A percentile compares a stretch with the other conserved stretches of the same genome.
These are phyloP conservation scores for Mortierella sp. DNA, from an alignment of 371 early-diverging fungal species.

Conservation along the genomic window DNA sequence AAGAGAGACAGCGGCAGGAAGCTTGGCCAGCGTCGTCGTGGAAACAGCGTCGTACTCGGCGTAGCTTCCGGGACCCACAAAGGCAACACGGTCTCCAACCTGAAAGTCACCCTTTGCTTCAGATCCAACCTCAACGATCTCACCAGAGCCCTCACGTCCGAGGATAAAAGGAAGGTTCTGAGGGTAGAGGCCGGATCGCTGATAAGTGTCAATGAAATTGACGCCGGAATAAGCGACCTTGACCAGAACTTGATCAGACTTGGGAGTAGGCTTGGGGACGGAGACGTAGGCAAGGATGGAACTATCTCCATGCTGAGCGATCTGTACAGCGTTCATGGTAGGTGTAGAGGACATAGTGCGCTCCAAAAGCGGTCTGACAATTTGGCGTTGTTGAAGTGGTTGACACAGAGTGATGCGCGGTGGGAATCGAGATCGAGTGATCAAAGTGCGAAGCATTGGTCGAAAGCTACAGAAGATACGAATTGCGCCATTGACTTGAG, in stretches of 20 bases:
- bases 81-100: constrained; percentile 88
- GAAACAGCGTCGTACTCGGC: constrained; percentile 82
- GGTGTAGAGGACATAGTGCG: constrained; percentile 45
- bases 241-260: constrained; percentile 75
- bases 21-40: constrained; percentile 56
- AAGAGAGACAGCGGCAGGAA: constrained; percentile 68
- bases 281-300: constrained; percentile 74
- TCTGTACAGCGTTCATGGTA: constrained; percentile 80
- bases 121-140: constrained; percentile 78
- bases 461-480: background rate
- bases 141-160: constrained; percentile 90
- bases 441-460: background rate
- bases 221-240: constrained; percentile 85
- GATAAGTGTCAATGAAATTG: constrained; percentile 96
- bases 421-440: background rate
- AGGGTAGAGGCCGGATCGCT: constrained; percentile 87
- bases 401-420: background rate
- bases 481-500: too few species aligned
- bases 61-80: constrained; percentile 72
- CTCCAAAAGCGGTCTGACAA: constrained; percentile 20
- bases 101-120: constrained; percentile 65
- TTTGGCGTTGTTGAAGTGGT: background rate
- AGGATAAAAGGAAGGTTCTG: constrained; percentile 74
- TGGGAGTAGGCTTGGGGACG: constrained; percentile 60
- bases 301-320: constrained; percentile 74